Evolutionary conservation across 176 grass and related monocot genomes (phyloP).

Genomic region (Oropetium thomaeum): DNA sequence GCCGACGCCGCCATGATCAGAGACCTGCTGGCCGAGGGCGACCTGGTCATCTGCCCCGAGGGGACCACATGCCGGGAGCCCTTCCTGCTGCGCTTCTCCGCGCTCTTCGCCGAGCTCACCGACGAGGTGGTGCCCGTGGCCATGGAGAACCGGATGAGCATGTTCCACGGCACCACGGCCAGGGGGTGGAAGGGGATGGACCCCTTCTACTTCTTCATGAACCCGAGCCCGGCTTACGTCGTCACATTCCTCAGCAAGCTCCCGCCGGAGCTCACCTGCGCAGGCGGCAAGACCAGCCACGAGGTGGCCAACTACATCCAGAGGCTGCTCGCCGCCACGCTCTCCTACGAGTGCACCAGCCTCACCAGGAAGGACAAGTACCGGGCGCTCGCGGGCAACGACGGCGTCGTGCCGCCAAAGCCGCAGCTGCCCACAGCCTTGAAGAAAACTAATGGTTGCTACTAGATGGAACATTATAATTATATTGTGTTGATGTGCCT

Average conservation of each 20-base stretch:
- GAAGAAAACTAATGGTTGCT: constrained; percentile 18
- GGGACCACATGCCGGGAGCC: constrained; percentile 81
- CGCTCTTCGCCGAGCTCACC: constrained; percentile 83
- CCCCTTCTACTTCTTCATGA: constrained; percentile 95
- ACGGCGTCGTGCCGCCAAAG: constrained; percentile 45
- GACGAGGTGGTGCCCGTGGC: constrained; percentile 74
- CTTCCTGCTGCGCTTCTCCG: constrained; percentile 81
- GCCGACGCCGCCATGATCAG: constrained; percentile 59
- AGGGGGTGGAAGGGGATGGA: constrained; percentile 90
- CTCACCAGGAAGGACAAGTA: constrained; percentile 97
- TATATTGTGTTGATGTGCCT: too few relatives aligned
- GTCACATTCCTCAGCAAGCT: constrained; percentile 76
- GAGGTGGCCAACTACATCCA: constrained; percentile 87
- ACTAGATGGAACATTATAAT: neutral
- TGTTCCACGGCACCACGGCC: constrained; percentile 89
- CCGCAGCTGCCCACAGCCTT: neutral
- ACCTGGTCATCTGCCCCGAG: constrained; percentile 74
- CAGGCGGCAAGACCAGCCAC: constrained; percentile 60
- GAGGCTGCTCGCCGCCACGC: constrained; percentile 67
- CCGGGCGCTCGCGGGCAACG: constrained; percentile 65
- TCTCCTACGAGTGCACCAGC: constrained; percentile 84
- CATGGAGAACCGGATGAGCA: constrained; percentile 63
- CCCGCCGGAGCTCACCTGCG: constrained; percentile 61
- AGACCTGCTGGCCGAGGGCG: constrained; percentile 54
- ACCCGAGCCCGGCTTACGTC: constrained; percentile 67